Evolutionary conservation across 148 eudicot species (phyloP).

Genomic region (Dianthus caryophyllus): DNA sequence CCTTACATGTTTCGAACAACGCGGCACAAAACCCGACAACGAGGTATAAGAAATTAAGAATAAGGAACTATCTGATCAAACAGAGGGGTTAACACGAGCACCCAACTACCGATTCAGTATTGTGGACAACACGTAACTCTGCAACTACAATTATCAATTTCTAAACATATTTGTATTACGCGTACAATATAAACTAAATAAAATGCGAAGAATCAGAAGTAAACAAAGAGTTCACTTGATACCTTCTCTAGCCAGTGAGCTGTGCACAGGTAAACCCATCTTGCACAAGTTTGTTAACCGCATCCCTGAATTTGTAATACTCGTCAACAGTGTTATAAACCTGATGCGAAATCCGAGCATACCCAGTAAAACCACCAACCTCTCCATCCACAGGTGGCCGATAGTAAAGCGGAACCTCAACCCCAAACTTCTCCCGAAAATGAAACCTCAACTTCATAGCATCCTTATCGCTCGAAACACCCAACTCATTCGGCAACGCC

Average conservation of each 20-base stretch:
- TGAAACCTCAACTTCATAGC: conserved; percentile 57
- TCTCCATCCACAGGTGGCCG: conserved; percentile 61
- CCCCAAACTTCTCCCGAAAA: conserved; percentile 59
- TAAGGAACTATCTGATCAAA: no score
- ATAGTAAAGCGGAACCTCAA: conserved; percentile 83
- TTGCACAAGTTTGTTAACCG: conserved; percentile 57
- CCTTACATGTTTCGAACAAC: background rate
- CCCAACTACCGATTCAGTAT: no score
- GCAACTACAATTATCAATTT: background rate
- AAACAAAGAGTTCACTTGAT: conserved; percentile 1
- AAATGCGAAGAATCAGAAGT: background rate
- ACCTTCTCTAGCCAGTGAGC: conserved; percentile 49
- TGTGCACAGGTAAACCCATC: conserved; percentile 55
- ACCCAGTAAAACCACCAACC: conserved; percentile 56
- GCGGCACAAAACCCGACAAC: background rate
- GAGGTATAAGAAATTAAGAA: background rate
- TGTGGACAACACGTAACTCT: background rate
- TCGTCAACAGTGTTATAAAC: conserved; percentile 69
- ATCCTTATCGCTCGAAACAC: conserved; percentile 56
- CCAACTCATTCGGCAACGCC: conserved; percentile 65
- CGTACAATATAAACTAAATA: background rate
- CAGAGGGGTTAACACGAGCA: background rate
- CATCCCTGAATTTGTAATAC: conserved; percentile 72
- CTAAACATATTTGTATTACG: background rate
- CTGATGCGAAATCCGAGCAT: conserved; percentile 94